Conservation (phyloP, 1,284 basidiomycete genomes). For the Schizopora paradoxa region DNA sequence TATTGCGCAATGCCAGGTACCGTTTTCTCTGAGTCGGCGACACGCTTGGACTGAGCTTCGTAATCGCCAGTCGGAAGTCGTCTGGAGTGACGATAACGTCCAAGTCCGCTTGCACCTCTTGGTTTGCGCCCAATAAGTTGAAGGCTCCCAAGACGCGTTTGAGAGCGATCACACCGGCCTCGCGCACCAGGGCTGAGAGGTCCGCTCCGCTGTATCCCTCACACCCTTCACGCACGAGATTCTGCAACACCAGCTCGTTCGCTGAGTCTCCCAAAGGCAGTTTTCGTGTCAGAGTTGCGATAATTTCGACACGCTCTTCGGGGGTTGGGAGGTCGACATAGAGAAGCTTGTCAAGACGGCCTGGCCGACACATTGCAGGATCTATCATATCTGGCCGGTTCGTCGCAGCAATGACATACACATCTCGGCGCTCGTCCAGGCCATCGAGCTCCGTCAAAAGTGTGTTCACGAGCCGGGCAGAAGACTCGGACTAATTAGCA, state of each 20-base stretch:
- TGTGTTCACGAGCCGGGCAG: constrained; percentile 96
- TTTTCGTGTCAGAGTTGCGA: constrained; percentile 66
- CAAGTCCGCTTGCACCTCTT: constrained; percentile 27
- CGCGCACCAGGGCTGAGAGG: constrained; percentile 79
- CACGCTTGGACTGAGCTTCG: constrained; percentile 87
- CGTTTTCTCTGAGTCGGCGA: constrained; percentile 72
- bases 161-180: constrained; percentile 86
- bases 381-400: constrained; percentile 99
- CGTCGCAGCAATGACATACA: constrained; percentile 96
- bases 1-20: constrained; percentile 76
- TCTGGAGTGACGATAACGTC: constrained; percentile 42
- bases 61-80: constrained; percentile 75
- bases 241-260: constrained; percentile 37
- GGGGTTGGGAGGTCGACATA: constrained; percentile 89
- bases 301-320: constrained; percentile 81
- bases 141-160: constrained; percentile 64
- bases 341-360: constrained; percentile 91
- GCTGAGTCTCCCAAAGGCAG: constrained; percentile 56
- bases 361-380: constrained; percentile 96
- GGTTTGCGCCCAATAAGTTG: constrained; percentile 41
- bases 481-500: constrained; percentile 77
- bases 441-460: constrained; percentile 96
- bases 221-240: constrained; percentile 54
- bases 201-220: constrained; percentile 91
- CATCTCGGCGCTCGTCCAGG: constrained; percentile 82